Evolutionary conservation across 148 eudicot species (phyloP).

Genomic region (Silene conica): DNA sequence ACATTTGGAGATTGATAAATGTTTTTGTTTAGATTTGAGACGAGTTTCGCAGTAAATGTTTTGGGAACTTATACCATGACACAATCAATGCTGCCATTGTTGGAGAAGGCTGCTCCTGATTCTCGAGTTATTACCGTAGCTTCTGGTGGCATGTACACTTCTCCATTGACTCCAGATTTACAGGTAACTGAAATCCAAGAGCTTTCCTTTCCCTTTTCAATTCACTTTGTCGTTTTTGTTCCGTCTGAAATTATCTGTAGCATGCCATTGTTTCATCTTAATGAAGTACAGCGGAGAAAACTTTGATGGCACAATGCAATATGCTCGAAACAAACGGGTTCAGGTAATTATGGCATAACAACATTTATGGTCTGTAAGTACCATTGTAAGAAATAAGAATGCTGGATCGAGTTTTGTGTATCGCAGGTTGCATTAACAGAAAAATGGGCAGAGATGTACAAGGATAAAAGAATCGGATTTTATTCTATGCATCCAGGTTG

Average conservation of each 20-base stretch:
- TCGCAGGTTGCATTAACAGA: slow-evolving; percentile 86
- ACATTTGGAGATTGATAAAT: background rate
- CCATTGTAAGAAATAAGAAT: too few species aligned
- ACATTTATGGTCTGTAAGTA: too few species aligned
- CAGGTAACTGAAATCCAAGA: slow-evolving; percentile 41
- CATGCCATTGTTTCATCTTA: background rate
- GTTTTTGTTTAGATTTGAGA: slow-evolving; percentile 49
- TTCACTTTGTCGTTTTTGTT: background rate
- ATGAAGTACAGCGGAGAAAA: slow-evolving; percentile 56
- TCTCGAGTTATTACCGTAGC: slow-evolving; percentile 88
- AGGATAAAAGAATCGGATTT: slow-evolving; percentile 56
- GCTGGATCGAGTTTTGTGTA: background rate
- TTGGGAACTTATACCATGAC: slow-evolving; percentile 77
- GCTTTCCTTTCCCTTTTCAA: too few species aligned
- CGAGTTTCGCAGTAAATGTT: slow-evolving; percentile 88
- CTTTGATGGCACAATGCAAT: slow-evolving; percentile 69
- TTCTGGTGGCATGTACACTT: slow-evolving; percentile 87
- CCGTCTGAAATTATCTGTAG: background rate
- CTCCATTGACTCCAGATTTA: slow-evolving; percentile 73
- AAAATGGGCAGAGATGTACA: slow-evolving; percentile 74
- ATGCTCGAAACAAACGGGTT: slow-evolving; percentile 86
- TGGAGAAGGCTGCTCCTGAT: slow-evolving; percentile 91
- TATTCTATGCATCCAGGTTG: slow-evolving; percentile 99
- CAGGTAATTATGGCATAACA: slow-evolving; percentile 45
- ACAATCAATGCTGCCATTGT: slow-evolving; percentile 64